phyloP scores from a whole-genome alignment of 2,329 filamentous ascomycete species.

The Pezicula carpinea region DNA sequence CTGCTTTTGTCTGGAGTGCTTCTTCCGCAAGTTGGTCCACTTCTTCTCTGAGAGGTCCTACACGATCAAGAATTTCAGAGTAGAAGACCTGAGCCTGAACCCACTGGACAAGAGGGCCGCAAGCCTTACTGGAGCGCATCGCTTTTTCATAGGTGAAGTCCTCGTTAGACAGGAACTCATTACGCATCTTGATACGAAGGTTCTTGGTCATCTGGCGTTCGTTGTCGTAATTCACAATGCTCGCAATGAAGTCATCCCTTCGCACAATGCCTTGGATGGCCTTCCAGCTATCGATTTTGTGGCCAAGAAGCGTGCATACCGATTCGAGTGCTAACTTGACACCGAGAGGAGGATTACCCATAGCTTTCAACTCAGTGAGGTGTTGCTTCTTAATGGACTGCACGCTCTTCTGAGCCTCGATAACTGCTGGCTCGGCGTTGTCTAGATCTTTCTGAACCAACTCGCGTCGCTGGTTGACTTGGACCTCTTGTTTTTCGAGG shows the following conservation, averaged over 20 bases:
- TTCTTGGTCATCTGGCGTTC: constrained; percentile 86
- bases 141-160: constrained; percentile 97
- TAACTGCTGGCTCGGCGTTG: constrained; percentile 85
- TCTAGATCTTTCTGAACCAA: constrained; percentile 85
- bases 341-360: constrained; percentile 86
- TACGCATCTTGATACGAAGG: constrained; percentile 83
- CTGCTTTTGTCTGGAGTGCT: constrained; percentile 86
- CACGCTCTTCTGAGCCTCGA: constrained; percentile 91
- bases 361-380: constrained; percentile 93
- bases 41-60: constrained; percentile 88
- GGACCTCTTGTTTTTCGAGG: constrained; percentile 82
- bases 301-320: constrained; percentile 91
- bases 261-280: constrained; percentile 83
- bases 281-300: constrained; percentile 89
- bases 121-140: constrained; percentile 93
- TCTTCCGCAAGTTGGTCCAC: constrained; percentile 82
- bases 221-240: constrained; percentile 96
- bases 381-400: constrained; percentile 98
- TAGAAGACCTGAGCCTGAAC: constrained; percentile 95
- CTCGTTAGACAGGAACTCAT: constrained; percentile 84
- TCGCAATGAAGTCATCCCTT: constrained; percentile 93
- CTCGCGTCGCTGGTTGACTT: constrained; percentile 77
- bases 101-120: constrained; percentile 95
- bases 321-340: constrained; percentile 90
- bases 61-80: constrained; percentile 92